Base-by-base conservation (phyloP, 139 green algal genomes). In the Chlamydomonas urium region DNA sequence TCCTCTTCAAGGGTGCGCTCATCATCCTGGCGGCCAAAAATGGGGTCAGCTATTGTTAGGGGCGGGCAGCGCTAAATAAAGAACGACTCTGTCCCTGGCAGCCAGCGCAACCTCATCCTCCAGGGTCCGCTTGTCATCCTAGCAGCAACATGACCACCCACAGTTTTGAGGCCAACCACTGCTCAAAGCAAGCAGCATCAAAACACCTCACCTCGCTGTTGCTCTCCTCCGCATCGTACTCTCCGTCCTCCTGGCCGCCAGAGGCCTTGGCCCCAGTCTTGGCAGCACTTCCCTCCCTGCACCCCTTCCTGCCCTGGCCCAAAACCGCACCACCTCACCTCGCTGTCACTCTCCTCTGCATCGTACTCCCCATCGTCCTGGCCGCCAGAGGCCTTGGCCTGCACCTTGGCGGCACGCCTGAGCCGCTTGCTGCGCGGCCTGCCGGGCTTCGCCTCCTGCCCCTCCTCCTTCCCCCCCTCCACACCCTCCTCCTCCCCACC, bases 1-100 rank as follows among this genome's bases (percentile, higher is more conserved):
- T 94, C 88, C 69, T 91, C 89, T 47, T 93, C 89, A 42, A 94
- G 76, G 2, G 89, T 94, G 23, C 47, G 73, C 79, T 95, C 91
- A 61, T 96, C 90, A 66, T 92, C 84, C 66, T 77, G n/a, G n/a
- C n/a, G n/a, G n/a, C n/a, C n/a, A n/a, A n/a, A n/a, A n/a, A n/a
- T n/a, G n/a, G n/a, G n/a, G n/a, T n/a, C n/a, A n/a, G n/a, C n/a
- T n/a, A n/a, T n/a, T n/a, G n/a, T n/a, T n/a, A n/a, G n/a, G n/a
- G n/a, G n/a, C n/a, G n/a, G n/a, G n/a, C n/a, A n/a, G n/a, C n/a
- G n/a, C n/a, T n/a, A n/a, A n/a, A n/a, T n/a, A n/a, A n/a, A n/a
- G n/a, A n/a, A n/a, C n/a, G n/a, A n/a, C n/a, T n/a, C n/a, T n/a
- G n/a, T n/a, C n/a, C 42, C 17, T 50, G 42, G 17, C 42, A 50